Conservation (phyloP, 805 yeast species). For the Nakazawaea laoshanensis region DNA sequence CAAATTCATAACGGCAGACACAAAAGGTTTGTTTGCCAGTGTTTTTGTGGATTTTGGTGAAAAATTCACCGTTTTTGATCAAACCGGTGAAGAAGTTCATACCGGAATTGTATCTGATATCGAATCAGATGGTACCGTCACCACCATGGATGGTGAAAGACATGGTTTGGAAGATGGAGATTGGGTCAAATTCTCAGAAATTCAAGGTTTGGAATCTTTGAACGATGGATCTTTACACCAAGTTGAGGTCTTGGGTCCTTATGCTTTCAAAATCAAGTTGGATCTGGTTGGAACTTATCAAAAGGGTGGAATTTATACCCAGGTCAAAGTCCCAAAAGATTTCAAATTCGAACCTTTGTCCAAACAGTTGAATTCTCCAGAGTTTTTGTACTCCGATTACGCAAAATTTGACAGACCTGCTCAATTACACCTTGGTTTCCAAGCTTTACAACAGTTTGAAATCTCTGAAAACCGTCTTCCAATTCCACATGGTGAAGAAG, state of each 20-base stretch:
- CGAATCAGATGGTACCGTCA: constrained; percentile 83
- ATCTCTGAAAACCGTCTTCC: constrained; percentile 63
- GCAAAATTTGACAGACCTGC: constrained; percentile 92
- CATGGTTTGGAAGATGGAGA: constrained; percentile 94
- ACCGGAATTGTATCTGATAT: constrained; percentile 86
- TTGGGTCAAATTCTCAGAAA: constrained; percentile 78
- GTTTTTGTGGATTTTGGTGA: constrained; percentile 89
- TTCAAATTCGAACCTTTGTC: constrained; percentile 55
- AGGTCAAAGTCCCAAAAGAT: constrained; percentile 76
- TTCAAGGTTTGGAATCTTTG: constrained; percentile 67
- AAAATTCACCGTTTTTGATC: constrained; percentile 70
- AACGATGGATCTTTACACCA: constrained; percentile 70
- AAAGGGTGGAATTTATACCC: constrained; percentile 86
- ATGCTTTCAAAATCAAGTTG: constrained; percentile 69
- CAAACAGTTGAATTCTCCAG: constrained; percentile 70
- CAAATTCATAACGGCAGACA: constrained; percentile 73
- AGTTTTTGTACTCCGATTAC: constrained; percentile 72
- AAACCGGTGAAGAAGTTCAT: constrained; percentile 88
- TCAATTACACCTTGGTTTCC: constrained; percentile 86
- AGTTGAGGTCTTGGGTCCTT: constrained; percentile 89
- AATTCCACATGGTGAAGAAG: constrained; percentile 64
- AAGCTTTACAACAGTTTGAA: constrained; percentile 74
- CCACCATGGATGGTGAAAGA: constrained; percentile 84
- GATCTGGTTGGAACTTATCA: constrained; percentile 53
- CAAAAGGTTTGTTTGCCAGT: constrained; percentile 82